Evolutionary conservation across 179 eudicot species (phyloP), one percentile per base, ranked within the genome.

Genomic region (Corrigiola litoralis): DNA sequence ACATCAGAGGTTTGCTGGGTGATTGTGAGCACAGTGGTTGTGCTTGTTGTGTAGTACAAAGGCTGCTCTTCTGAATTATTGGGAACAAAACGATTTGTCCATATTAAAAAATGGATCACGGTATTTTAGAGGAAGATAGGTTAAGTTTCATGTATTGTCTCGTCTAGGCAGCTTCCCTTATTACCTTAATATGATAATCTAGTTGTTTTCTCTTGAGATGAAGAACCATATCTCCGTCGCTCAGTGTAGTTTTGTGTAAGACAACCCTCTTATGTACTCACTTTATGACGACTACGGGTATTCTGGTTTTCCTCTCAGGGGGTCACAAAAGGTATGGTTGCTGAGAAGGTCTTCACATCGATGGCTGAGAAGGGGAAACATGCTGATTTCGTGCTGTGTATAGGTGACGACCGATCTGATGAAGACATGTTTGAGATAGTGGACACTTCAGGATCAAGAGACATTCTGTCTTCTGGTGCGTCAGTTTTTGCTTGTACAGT

Each of bases 341-440:
- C 95, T 3, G 87, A 84, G 63, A 85, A 85, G 63, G 80, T 90
- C 18, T 87, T 90, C 64, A 67, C 82, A 50, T 73, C 89, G 24
- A 81, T 87, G 86, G 76, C 74, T n/a, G 87, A 77, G 68, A 84
- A 72, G 4, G 87, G 87, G 59, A 78, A 76, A 65, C 79, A 64
- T 32, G 91, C 92, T 51, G 97, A 87, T 80, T 90, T 90, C 32
- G 92, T 90, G 61, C 79, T 90, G 47, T 91, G 95, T 62, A 88
- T 91, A 33, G 97, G 95, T 6, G 95, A 90, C 28, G 92, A 88
- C 53, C 76, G 92, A 75, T 91, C 97, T 28, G 92, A 88, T 32
- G 95, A 91, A 79, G 97, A 91, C 75, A 91, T 91, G 97, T 88
- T 91, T 74, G 92, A 86, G 72, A 75, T 78, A 18, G 82, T 91